Evolutionary conservation across 163 green algal species (phyloP), one percentile per base, ranked within the genome.

Genomic region (Scenedesmus sp.): DNA sequence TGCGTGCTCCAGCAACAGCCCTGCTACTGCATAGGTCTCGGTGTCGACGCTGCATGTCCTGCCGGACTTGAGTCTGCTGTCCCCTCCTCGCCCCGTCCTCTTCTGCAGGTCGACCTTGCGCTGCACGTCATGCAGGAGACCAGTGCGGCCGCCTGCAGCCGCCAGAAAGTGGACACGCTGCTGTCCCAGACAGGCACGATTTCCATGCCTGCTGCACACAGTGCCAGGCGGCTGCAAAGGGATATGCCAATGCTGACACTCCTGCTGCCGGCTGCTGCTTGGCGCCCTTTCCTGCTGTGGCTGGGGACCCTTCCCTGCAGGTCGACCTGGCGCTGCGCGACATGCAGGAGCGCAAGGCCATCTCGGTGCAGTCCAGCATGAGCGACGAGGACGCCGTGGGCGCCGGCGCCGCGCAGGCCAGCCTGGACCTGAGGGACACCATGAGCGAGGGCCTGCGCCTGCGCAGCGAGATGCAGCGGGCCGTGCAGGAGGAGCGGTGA

Each of bases 401-500:
- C 35, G 92, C 30, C 3, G 89, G 42, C 3, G 81, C 68, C 6
- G 65, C 90, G 6, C 80, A 49, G 2, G 83, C 92, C 12, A 79
- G 61, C 30, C 73, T 88, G 9, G 78, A 76, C 24, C 80, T 94
- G 35, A 91, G 44, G 1, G 86, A 86, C 4, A 89, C 87, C n/a
- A 95, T 95, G n/a, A 93, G 92, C 6, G 92, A 95, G 79, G 95
- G 94, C 13, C 91, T 98, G 70, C 80, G 92, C 37, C 83, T 98
- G 49, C 91, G 95, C 26, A 92, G 86, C 26, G 93, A 96, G 81
- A 93, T 98, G 93, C 78, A 93, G 44, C 89, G 93, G 13, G 95
- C 95, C 10, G 92, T 96, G 33, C 94, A 96, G 43, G 86, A 94
- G 56, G 56, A 70, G 15, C 56, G 56, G 56, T 70, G 56, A 20